These are phyloP conservation scores for Celoporthe dispersa DNA, from an alignment of 2,329 filamentous ascomycete species.

Conservation along the genomic window DNA sequence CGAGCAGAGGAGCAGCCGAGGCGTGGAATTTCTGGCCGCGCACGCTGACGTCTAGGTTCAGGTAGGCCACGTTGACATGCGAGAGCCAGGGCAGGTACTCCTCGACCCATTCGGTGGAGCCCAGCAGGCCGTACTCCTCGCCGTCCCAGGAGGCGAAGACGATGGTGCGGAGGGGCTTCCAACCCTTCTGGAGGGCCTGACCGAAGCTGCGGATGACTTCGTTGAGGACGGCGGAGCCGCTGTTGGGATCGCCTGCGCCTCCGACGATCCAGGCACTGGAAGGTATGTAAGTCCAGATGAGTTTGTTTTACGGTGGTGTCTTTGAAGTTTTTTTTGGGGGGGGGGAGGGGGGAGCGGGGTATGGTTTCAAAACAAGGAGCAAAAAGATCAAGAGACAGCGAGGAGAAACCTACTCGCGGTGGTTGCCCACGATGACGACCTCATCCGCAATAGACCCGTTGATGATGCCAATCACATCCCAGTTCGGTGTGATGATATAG, in stretches of 20 bases:
- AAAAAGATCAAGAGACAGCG: neutral
- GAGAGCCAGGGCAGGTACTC: slow-evolving; percentile 79
- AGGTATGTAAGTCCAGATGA: too few relatives aligned
- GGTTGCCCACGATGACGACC: slow-evolving; percentile 64
- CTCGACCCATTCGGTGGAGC: slow-evolving; percentile 86
- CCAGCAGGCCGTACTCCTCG: slow-evolving; percentile 79
- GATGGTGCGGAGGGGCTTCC: slow-evolving; percentile 54
- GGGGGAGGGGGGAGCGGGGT: too few relatives aligned
- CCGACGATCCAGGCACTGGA: slow-evolving; percentile 77
- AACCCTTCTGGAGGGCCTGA: slow-evolving; percentile 64
- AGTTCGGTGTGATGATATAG: slow-evolving; percentile 70
- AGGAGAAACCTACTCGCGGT: slow-evolving; percentile 62
- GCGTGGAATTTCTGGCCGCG: slow-evolving; percentile 59
- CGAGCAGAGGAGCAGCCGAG: slow-evolving; percentile 65
- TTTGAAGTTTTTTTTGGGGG: too few relatives aligned
- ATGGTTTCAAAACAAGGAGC: too few relatives aligned
- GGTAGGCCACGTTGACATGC: slow-evolving; percentile 71
- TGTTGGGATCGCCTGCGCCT: slow-evolving; percentile 83
- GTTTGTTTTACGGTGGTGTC: too few relatives aligned
- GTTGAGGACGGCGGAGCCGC: slow-evolving; percentile 77
- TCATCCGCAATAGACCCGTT: slow-evolving; percentile 67
- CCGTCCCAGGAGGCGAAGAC: slow-evolving; percentile 75
- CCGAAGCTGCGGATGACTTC: slow-evolving; percentile 79
- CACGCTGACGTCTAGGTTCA: slow-evolving; percentile 73
- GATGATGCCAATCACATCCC: slow-evolving; percentile 80